Evolutionary conservation across 2,329 filamentous ascomycete genomes (phyloP), one percentile per base, ranked within the genome.

Genomic region (Tolypocladium guangdongense): DNA sequence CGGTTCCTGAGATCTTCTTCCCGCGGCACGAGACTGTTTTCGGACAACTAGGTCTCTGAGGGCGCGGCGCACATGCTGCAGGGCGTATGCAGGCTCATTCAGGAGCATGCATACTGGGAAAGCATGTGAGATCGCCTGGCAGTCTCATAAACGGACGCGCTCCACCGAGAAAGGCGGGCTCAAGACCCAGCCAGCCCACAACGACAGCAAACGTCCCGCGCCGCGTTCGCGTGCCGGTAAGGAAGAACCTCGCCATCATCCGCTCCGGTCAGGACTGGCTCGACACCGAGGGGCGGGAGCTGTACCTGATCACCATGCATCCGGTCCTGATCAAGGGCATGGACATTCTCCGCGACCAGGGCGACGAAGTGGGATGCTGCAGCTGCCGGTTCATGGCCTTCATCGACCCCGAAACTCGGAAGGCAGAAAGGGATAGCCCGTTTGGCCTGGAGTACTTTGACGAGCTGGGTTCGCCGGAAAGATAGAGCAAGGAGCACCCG

Each of bases 251-350:
- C 5, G 64, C 66, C 35, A 62, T 75, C 18, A 75, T 76, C 38
- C 68, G 72, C 30, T 75, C 72, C 0, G 73, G 72, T 0, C 74
- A 76, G 56, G 72, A 75, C 54, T 76, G 72, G 73, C 68, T 66
- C 0, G 64, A 60, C 27, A 73, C 69, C 2, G 64, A 68, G 32
- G 73, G 76, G 62, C 65, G 71, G 1, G 64, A 67, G 46, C 57
- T 75, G 2, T 76, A 75, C 56, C 62, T 75, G 11, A 64, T 67
- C 30, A 73, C 68, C 5, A 74, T 76, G 70, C 71, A 75, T 52
- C 73, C 73, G 0, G 68, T 73, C 1, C 62, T 76, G 7, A 61
- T 63, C 20, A 63, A 63, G 41, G 74, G 73, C 0, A 75, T 76
- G 73, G 60, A 68, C 20, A 76, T 73, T 54, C 62, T 75, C 2